phyloP scores from a whole-genome alignment of 768 basidiomycete genomes.

The Mycena metata region DNA sequence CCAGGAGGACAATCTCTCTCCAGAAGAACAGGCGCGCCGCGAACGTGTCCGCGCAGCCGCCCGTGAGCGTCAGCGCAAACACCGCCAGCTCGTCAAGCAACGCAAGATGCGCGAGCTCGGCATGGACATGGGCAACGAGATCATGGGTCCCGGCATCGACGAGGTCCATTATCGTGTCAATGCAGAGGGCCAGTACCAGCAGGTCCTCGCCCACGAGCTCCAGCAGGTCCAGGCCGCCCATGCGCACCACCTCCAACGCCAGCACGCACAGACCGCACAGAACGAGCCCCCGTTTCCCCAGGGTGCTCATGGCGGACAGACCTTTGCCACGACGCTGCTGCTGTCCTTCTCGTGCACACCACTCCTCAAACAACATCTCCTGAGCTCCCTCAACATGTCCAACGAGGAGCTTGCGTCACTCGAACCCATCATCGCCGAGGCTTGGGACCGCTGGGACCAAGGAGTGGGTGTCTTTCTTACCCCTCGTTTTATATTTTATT shows the following conservation, averaged over 20 bases:
- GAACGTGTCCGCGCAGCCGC: constrained; percentile 84
- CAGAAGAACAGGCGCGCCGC: constrained; percentile 75
- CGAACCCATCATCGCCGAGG: constrained; percentile 85
- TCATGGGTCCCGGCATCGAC: constrained; percentile 61
- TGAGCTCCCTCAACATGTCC: constrained; percentile 80
- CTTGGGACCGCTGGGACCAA: constrained; percentile 90
- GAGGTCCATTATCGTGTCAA: constrained; percentile 75
- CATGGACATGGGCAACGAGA: constrained; percentile 83
- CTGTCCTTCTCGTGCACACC: constrained; percentile 83
- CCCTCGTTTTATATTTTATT: constrained; percentile 18
- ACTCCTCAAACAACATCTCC: constrained; percentile 78
- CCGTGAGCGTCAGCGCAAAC: constrained; percentile 85
- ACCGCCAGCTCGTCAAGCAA: constrained; percentile 83
- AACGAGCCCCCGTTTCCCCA: constrained; percentile 77
- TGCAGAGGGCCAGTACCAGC: constrained; percentile 61
- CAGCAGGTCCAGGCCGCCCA: constrained; percentile 41
- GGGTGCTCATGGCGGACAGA: constrained; percentile 74
- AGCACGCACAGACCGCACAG: not conserved
- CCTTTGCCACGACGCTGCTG: constrained; percentile 83
- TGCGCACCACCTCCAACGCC: constrained; percentile 11
- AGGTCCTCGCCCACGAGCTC: constrained; percentile 59
- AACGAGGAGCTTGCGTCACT: constrained; percentile 84
- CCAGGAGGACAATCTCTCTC: constrained; percentile 54
- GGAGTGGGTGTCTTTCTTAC: constrained; percentile 62
- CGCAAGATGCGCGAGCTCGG: constrained; percentile 88